These are phyloP conservation scores for Heritiera fomes DNA, from an alignment of 345 rosid genomes.

Conservation along the genomic window DNA sequence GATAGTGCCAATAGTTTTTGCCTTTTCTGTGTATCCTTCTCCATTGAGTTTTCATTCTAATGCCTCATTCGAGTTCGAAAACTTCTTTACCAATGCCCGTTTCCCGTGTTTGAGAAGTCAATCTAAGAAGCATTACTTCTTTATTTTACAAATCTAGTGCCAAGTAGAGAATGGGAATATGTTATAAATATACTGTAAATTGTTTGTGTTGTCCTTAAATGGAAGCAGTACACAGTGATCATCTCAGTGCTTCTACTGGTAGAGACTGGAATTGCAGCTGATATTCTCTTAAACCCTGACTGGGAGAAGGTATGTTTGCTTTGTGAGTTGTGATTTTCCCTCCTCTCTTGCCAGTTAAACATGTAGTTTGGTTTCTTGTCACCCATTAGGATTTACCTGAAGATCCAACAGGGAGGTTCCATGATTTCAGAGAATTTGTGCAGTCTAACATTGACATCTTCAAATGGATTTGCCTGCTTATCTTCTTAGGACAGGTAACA, in stretches of 20 bases:
- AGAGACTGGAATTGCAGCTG: slow-evolving; percentile 43
- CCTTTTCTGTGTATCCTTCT: slow-evolving; percentile 63
- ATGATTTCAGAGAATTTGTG: slow-evolving; percentile 48
- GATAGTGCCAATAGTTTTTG: slow-evolving; percentile 43
- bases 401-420: slow-evolving; percentile 60
- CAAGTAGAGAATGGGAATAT: too few species aligned
- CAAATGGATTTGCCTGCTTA: slow-evolving; percentile 44
- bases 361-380: not conserved
- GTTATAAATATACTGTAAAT: too few species aligned
- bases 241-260: slow-evolving; percentile 42
- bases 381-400: slow-evolving; percentile 54
- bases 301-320: slow-evolving; percentile 48
- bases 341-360: not conserved
- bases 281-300: slow-evolving; percentile 49
- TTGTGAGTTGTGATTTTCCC: not conserved
- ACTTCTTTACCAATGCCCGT: not conserved
- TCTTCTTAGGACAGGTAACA: slow-evolving; percentile 46
- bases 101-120: not conserved
- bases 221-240: slow-evolving; percentile 36
- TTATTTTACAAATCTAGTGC: too few species aligned
- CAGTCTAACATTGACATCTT: slow-evolving; percentile 44
- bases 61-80: not conserved
- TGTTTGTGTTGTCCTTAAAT: slow-evolving; percentile 28
- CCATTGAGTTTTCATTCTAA: not conserved
- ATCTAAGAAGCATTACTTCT: too few species aligned